Base-by-base conservation (phyloP, 306 rosid genomes). In the Rosa persica region DNA sequence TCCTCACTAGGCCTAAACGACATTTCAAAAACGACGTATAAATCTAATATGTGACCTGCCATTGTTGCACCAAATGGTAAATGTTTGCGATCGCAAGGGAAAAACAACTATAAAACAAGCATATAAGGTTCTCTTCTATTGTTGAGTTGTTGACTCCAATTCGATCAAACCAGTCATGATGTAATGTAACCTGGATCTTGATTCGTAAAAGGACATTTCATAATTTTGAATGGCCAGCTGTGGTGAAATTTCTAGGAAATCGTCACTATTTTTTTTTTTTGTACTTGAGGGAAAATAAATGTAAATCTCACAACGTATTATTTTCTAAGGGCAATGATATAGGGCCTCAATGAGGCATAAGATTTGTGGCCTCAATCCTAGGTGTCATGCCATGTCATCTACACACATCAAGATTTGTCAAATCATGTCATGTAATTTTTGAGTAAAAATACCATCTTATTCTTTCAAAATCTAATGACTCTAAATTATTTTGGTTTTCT, bases 141-240 rank as follows among this genome's bases (percentile, higher is more conserved):
- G 54, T 40, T 81, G 85, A 85, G 40, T 55, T 30, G 54, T 40
- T 81, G 85, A 85, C 79, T 77, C 54, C 69, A 58, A 44, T 77
- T 73, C 75, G 57, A 89, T 83, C 85, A 79, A 75, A 76, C 70
- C 22, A 16, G 46, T 5, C 44, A 74, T 71, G 70, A 79, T 75
- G 81, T 25, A 65, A 76, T 71, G 79, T 17, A 42, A 78, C 49
- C 74, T 51, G 67, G 61, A 78, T 30, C 58, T 46, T 42, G 66
- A 46, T 52, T 75, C 47, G 46, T 47, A 23, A 51, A 52, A 8
- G 5, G 57, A 42, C 70, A 78, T 73, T 46, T 67, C 75, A 66
- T 80, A 66, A 78, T 77, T 57, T 5, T 51, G 60, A 65, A 34
- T 78, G 54, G 76, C 62, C 79, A 69, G 71, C 66, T 57, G 39